Percentiles rank a stretch among this genome's conserved stretches.
phyloP scores from a whole-genome alignment of 1,284 basidiomycete genomes.

The Butyriboletus appendiculatus region DNA sequence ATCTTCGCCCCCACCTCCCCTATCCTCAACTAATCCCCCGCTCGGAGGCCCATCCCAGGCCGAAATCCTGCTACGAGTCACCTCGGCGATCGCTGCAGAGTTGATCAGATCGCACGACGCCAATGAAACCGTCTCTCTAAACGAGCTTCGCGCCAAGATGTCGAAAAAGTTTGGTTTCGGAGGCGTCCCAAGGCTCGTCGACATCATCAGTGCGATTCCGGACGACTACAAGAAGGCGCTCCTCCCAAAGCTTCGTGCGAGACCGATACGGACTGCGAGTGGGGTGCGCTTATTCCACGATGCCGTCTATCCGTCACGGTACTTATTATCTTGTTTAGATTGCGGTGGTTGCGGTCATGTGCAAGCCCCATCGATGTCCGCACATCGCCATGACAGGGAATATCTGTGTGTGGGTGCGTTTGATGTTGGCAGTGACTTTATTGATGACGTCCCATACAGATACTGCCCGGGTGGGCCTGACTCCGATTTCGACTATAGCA shows the following conservation, averaged over 20 bases:
- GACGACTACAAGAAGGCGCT: slow-evolving; percentile 95
- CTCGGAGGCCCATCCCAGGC: slow-evolving; percentile 78
- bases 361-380: slow-evolving; percentile 98
- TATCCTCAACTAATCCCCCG: background rate
- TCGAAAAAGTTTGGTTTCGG: slow-evolving; percentile 89
- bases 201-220: slow-evolving; percentile 98
- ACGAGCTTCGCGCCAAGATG: slow-evolving; percentile 83
- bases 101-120: slow-evolving; percentile 89
- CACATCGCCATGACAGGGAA: slow-evolving; percentile 99
- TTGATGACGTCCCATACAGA: slow-evolving; percentile 41
- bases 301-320: slow-evolving; percentile 2
- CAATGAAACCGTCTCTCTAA: slow-evolving; percentile 79
- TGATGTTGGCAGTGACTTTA: background rate
- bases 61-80: slow-evolving; percentile 88
- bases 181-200: slow-evolving; percentile 91
- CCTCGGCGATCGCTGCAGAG: slow-evolving; percentile 93
- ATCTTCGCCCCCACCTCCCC: background rate
- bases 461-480: slow-evolving; percentile 99
- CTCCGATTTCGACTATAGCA: slow-evolving; percentile 99
- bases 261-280: slow-evolving; percentile 97
- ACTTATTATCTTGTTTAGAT: slow-evolving; percentile 53
- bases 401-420: slow-evolving; percentile 84
- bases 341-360: slow-evolving; percentile 99
- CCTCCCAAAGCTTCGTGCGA: slow-evolving; percentile 88
- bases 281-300: slow-evolving; percentile 60